phyloP scores from a whole-genome alignment of 2,329 filamentous ascomycete genomes.

The Penicillium sp. region DNA sequence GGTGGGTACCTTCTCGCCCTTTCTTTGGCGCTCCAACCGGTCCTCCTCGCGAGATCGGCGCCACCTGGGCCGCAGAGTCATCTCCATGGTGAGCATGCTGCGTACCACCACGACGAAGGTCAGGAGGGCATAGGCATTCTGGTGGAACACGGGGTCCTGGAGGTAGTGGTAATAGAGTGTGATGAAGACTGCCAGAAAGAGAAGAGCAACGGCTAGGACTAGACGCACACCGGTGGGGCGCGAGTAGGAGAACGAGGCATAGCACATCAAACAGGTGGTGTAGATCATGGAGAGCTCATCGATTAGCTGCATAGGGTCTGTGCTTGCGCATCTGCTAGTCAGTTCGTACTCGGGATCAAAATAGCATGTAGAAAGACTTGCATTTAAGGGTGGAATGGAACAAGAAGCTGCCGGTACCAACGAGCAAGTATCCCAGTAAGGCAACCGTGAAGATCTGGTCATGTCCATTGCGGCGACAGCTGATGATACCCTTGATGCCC shows the following conservation, averaged over 20 bases:
- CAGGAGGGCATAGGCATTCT: constrained; percentile 69
- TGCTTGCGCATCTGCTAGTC: constrained; percentile 10
- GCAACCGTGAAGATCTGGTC: constrained; percentile 69
- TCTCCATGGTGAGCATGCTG: constrained; percentile 73
- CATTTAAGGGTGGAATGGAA: constrained; percentile 63
- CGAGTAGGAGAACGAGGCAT: constrained; percentile 70
- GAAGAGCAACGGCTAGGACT: constrained; percentile 54
- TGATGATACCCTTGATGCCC: constrained; percentile 68
- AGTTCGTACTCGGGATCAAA: constrained; percentile 9
- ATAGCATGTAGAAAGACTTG: constrained; percentile 28
- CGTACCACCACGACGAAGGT: constrained; percentile 67
- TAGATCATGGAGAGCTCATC: constrained; percentile 70
- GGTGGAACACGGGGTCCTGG: constrained; percentile 78
- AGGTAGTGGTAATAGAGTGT: constrained; percentile 77
- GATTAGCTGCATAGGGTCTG: constrained; percentile 66
- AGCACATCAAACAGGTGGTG: constrained; percentile 65
- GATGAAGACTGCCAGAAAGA: constrained; percentile 60
- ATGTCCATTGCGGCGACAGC: constrained; percentile 67
- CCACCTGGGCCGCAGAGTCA: constrained; percentile 57
- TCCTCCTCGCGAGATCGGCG: constrained; percentile 46
- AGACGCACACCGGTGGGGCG: constrained; percentile 50
- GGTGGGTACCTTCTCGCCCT: constrained; percentile 38
- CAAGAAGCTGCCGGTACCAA: constrained; percentile 58
- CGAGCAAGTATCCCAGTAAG: constrained; percentile 58
- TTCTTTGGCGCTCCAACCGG: constrained; percentile 38